Evolutionary conservation across 169 alveolate genomes (phyloP), one percentile per base, ranked within the genome.

Genomic region (Condylostoma magnum): DNA sequence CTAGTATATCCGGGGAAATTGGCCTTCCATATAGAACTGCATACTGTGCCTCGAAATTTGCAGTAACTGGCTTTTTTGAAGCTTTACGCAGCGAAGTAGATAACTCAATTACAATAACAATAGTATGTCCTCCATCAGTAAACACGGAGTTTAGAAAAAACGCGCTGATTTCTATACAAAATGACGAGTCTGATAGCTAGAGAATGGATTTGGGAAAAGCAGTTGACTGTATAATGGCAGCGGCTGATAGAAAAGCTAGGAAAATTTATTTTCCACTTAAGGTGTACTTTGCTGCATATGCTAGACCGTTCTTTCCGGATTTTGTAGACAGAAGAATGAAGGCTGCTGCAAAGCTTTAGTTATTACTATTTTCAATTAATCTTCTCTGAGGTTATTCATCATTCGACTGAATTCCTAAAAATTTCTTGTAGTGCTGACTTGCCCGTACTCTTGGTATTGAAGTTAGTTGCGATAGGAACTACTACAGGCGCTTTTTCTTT

Each of bases 11-110:
- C 12, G 92, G 92, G 8, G 92, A 85, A 51, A 65, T 85, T 6
- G 92, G 89, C 15, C 74, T 85, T n/a, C 86, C 84, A 22, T 80
- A 60, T 30, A 69, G 89, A 71, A 80, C 81, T 18, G 86, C 85
- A 28, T 85, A 85, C 51, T 85, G 92, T 37, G 74, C 86, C 31
- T 72, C 87, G 22, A 85, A 85, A 48, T 80, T 85, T 47, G 92
- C 89, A 31, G 89, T 85, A 20, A 85, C 88, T 20, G 92, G 92
- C 2, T 85, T 85, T 70, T 85, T 85, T 52, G 92, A 85, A 60
- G 58, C 84, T 30, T 48, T 85, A 15, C 36, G 86, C 44, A 80
- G 74, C 34, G 91, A 84, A 55, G 12, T 80, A 30, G 69, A 77
- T 30, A 46, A 66, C 20, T 69, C 72, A 41, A 46, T 85, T n/a